phyloP scores from a whole-genome alignment of 768 basidiomycete species.

The Sporobolomyces phaffii region DNA sequence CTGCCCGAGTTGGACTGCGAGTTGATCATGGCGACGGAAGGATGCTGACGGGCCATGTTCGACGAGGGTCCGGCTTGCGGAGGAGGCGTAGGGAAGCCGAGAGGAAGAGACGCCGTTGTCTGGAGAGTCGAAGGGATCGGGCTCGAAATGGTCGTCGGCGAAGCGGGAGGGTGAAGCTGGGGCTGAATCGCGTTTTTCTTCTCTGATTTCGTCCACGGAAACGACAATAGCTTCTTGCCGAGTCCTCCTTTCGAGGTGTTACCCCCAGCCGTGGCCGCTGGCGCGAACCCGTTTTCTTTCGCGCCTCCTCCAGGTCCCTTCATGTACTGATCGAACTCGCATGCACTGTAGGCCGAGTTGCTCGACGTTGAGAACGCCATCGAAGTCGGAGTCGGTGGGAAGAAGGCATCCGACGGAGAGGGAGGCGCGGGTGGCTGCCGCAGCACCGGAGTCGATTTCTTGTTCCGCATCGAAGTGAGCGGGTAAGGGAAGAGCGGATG shows the following conservation, averaged over 20 bases:
- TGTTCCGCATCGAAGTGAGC: conserved; percentile 27
- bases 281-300: background rate
- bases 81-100: conserved; percentile 6
- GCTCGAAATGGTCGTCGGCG: background rate
- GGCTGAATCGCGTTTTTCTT: conserved; percentile 15
- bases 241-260: background rate
- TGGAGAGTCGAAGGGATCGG: background rate
- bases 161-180: background rate
- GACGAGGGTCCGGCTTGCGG: background rate
- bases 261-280: background rate
- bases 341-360: background rate
- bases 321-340: conserved; percentile 25
- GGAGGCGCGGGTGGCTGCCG: background rate
- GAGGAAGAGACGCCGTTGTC: conserved; percentile 11
- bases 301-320: background rate
- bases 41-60: conserved; percentile 8
- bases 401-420: conserved; percentile 7
- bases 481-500: conserved; percentile 24
- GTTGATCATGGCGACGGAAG: background rate
- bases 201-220: conserved; percentile 17
- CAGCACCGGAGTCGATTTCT: conserved; percentile 6
- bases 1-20: background rate
- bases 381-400: conserved; percentile 9
- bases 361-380: background rate
- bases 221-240: conserved; percentile 31